Evolutionary conservation across 2,329 filamentous ascomycete species (phyloP).

Genomic region (Aschersonia sp.): DNA sequence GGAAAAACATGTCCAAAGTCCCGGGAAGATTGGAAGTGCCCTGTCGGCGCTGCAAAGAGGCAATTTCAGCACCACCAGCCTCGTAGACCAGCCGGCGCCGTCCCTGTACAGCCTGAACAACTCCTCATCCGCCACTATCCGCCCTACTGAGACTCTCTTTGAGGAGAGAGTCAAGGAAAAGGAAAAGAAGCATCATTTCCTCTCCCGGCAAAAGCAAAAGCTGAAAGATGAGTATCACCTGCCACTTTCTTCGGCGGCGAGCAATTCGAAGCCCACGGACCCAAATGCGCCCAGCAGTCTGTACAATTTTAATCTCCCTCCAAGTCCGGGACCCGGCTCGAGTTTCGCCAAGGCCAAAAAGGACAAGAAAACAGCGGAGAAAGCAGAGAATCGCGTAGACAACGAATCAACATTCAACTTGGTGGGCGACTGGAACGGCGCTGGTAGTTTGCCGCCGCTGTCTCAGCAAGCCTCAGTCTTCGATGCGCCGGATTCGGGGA

Average conservation of each 20-base stretch:
- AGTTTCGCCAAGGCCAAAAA: slow-evolving; percentile 73
- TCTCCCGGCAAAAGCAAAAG: slow-evolving; percentile 69
- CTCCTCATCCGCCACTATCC: slow-evolving; percentile 61
- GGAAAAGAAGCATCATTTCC: slow-evolving; percentile 65
- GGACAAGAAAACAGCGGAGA: slow-evolving; percentile 70
- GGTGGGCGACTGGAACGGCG: slow-evolving; percentile 35
- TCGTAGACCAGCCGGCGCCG: slow-evolving; percentile 44
- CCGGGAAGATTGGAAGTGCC: slow-evolving; percentile 54
- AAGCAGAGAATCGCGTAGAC: slow-evolving; percentile 35
- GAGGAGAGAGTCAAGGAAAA: slow-evolving; percentile 38
- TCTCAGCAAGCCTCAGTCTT: slow-evolving; percentile 29
- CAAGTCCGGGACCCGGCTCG: slow-evolving; percentile 52
- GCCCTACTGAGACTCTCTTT: slow-evolving; percentile 40
- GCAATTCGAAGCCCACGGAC: slow-evolving; percentile 63
- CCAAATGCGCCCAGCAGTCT: slow-evolving; percentile 60
- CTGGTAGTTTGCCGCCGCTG: slow-evolving; percentile 34
- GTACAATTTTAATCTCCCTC: slow-evolving; percentile 64
- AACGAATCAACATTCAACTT: slow-evolving; percentile 31
- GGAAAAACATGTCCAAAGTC: slow-evolving; percentile 56
- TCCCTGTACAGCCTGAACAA: slow-evolving; percentile 65
- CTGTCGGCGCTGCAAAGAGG: slow-evolving; percentile 49
- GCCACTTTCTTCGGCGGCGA: slow-evolving; percentile 60
- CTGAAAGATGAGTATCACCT: slow-evolving; percentile 60
- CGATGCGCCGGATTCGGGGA: slow-evolving; percentile 39
- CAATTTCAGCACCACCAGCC: slow-evolving; percentile 58